Evolutionary conservation across 75 land plant species (phyloP).

Genomic region (Gnetum montanum): DNA sequence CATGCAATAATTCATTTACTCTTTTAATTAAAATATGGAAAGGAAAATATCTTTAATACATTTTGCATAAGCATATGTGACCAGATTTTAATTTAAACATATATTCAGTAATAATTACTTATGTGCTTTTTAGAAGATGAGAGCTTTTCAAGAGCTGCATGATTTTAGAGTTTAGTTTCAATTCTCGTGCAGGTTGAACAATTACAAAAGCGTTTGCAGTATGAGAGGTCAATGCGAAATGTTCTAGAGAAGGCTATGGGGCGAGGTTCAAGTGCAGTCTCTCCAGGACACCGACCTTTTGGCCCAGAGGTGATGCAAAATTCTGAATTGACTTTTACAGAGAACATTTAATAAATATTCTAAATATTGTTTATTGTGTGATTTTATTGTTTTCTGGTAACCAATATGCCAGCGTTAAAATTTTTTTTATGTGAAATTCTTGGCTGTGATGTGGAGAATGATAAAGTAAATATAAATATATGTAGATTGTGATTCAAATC

Average conservation of each 20-base stretch:
- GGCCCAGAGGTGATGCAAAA: slow-evolving; percentile 38
- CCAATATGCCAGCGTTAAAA: not conserved
- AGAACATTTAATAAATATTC: too few relatives aligned
- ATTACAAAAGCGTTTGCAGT: slow-evolving; percentile 55
- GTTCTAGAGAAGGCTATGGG: slow-evolving; percentile 77
- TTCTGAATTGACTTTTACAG: not conserved
- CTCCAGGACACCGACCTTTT: slow-evolving; percentile 73
- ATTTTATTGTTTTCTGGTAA: not conserved
- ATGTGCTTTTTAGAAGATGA: not conserved
- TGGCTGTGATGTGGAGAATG: too few relatives aligned
- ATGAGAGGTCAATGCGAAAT: slow-evolving; percentile 58
- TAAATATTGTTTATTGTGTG: not conserved
- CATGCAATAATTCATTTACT: too few relatives aligned
- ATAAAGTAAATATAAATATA: too few relatives aligned
- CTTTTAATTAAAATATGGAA: too few relatives aligned
- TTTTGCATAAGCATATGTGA: not conserved
- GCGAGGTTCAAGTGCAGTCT: slow-evolving; percentile 59
- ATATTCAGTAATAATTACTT: not conserved
- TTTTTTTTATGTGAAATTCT: not conserved
- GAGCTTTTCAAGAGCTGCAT: not conserved
- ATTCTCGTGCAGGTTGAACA: slow-evolving; percentile 52
- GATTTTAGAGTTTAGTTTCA: not conserved
- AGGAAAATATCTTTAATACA: not conserved
- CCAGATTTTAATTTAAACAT: not conserved
- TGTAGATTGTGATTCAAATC: too few relatives aligned